Percentiles rank a stretch among this genome's conserved stretches.
phyloP scores from a whole-genome alignment of 1,284 basidiomycete genomes.

The Irpex lacteus region DNA sequence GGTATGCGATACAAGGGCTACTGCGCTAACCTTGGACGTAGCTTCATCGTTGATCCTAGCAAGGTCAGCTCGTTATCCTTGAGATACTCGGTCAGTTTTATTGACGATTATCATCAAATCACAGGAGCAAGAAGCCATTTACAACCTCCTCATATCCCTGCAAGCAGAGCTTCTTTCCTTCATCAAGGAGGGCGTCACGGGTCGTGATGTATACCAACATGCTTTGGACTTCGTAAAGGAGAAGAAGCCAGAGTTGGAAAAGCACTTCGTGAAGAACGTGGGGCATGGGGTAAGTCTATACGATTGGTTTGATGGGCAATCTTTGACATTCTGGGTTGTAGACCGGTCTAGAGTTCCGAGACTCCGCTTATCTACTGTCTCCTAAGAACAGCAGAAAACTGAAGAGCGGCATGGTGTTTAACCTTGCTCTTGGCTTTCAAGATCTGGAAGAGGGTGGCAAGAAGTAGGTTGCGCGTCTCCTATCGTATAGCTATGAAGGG shows the following conservation, averaged over 20 bases:
- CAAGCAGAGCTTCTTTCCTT: constrained; percentile 77
- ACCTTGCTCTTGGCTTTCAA: constrained; percentile 82
- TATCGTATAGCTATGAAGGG: neutral
- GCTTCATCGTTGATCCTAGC: constrained; percentile 93
- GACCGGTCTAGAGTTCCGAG: constrained; percentile 95
- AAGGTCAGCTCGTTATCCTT: constrained; percentile 49
- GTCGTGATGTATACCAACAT: constrained; percentile 80
- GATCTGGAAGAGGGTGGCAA: constrained; percentile 80
- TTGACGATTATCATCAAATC: neutral
- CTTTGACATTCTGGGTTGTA: constrained; percentile 28
- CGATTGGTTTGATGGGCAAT: neutral
- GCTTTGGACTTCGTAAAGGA: constrained; percentile 73
- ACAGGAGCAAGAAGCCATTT: constrained; percentile 88
- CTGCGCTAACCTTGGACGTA: constrained; percentile 88
- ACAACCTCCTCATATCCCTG: constrained; percentile 75
- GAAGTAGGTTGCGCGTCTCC: constrained; percentile 47
- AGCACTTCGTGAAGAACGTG: constrained; percentile 84
- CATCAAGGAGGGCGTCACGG: constrained; percentile 79
- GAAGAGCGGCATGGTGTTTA: constrained; percentile 83
- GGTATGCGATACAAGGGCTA: constrained; percentile 94
- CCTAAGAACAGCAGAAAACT: constrained; percentile 76
- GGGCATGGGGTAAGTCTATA: constrained; percentile 76
- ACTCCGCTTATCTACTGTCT: constrained; percentile 81
- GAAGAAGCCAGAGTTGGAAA: constrained; percentile 81
- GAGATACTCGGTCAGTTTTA: neutral